Percentiles rank a stretch among this genome's conserved stretches.
These are phyloP conservation scores for Nemania serpens DNA, from an alignment of 2,329 filamentous ascomycete genomes.

Conservation along the genomic window DNA sequence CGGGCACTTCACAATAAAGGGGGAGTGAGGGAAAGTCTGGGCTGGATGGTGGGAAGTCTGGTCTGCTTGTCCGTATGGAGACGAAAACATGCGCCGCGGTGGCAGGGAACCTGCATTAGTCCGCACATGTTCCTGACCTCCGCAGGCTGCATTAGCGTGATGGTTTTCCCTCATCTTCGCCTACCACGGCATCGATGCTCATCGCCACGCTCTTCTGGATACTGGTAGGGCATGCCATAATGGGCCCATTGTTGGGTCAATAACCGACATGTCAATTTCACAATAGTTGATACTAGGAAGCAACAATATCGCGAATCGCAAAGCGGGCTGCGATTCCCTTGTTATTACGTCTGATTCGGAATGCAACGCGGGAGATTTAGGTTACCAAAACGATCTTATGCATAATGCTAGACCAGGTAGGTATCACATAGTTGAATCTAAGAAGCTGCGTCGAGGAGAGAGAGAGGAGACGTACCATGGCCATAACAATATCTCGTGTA, in stretches of 20 bases:
- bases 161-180: conserved; percentile 11
- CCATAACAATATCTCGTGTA: too few relatives aligned
- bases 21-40: conserved; percentile 2
- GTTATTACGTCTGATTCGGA: background rate
- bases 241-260: conserved; percentile 9
- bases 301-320: conserved; percentile 14
- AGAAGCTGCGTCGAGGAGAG: too few relatives aligned
- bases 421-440: too few relatives aligned
- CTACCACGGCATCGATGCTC: conserved; percentile 8
- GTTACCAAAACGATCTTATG: background rate
- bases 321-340: background rate
- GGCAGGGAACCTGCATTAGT: conserved; percentile 27
- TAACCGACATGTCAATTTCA: conserved; percentile 22
- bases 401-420: too few relatives aligned
- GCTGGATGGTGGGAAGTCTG: background rate
- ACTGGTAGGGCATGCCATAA: conserved; percentile 6
- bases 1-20: conserved; percentile 8
- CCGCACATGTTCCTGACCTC: conserved; percentile 23
- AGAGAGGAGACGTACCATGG: too few relatives aligned
- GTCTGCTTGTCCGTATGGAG: too few relatives aligned
- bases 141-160: conserved; percentile 26
- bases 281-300: conserved; percentile 15
- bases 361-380: conserved; percentile 2
- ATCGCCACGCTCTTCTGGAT: conserved; percentile 3
- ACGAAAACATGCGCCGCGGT: background rate